Evolutionary conservation across 805 yeast species (phyloP), one percentile per base, ranked within the genome.

Genomic region (Saccharomycopsis amapae): DNA sequence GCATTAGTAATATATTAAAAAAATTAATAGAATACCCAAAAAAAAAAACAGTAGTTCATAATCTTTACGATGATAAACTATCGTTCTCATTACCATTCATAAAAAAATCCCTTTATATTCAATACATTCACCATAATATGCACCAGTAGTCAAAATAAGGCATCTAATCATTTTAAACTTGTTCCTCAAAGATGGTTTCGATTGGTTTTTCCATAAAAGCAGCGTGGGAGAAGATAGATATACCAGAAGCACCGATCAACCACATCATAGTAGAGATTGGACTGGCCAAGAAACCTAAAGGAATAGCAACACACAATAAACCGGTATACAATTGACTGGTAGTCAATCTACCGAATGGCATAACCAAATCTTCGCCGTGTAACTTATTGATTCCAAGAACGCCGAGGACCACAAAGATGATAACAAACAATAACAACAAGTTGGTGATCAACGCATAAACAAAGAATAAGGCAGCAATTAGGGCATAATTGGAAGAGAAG

Each of bases 161-260:
- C 35, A 13, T 9, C 5, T 35, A 35, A 35, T 17, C 39, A 10
- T 10, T 35, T 49, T 37, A 51, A 36, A 51, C 54, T 48, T 83
- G 86, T 61, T 87, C 96, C 60, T 88, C 93, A 60, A 90, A 93
- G 17, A 90, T 89, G 32, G 90, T 80, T 67, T 93, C 97, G 50
- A 89, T 81, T 18, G 98, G 98, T 67, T 90, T 93, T 61, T 93
- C 97, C 76, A 93, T 72, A 52, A 90, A 69, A 2, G 89, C 71
- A 38, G 97, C 98, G 64, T 93, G 98, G 2, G 87, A 74, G 39
- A 88, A 67, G 34, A 90, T 85, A 31, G 83, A 63, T 40, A 81
- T 81, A 23, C 82, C 81, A 33, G 93, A 81, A 13, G 95, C 85
- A 56, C 95, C 93, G 55, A 84, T 74, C 55, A 90, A 75, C 97